Base-by-base conservation (phyloP, 164 flowering plant species). In the Cinnamomum chago region DNA sequence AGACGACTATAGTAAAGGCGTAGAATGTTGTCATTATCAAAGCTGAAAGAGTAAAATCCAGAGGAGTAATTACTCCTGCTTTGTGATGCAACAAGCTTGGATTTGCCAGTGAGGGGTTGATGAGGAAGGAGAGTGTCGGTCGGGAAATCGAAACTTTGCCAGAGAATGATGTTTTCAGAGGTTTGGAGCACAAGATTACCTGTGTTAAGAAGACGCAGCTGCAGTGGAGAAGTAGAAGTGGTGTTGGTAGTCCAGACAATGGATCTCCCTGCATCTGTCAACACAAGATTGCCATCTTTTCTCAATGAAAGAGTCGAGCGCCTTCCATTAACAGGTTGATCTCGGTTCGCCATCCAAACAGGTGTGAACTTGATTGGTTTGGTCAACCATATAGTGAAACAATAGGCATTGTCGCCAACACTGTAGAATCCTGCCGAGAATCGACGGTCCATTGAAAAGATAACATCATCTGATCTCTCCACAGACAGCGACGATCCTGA, bases 51-150 rank as follows among this genome's bases (percentile, higher is more conserved):
- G 40, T 70, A 86, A 68, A 70, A 80, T 2, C 88, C 90, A 14
- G 89, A 75, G 12, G 65, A 70, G 62, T 51, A 79, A 13, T 58
- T 67, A 2, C 77, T 77, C 20, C 55, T 28, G 12, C 81, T 75
- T 60, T 50, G 1, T 0, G 62, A 5, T 1, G 90, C 82, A 11
- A 81, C 67, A 50, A 87, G 51, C 30, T 47, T 80, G 11, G 20
- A 72, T 40, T 47, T 66, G 71, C 73, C 83, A 17, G 83, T 85
- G 10, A 87, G 64, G 2, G 33, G 28, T 68, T 87, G 90, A 5
- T n/a, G 15, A 20, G 88, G 85, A 22, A 86, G 78, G 11, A 85
- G 81, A 11, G 88, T 85, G 68, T 84, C 83, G 0, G 70, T 73
- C 1, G 75, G 75, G 15, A 50, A 72, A 33, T 76, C 78, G 22